Percentiles rank a stretch among this genome's conserved stretches.
Conservation (phyloP, 768 basidiomycete species). For the Basidioascus undulatus region DNA sequence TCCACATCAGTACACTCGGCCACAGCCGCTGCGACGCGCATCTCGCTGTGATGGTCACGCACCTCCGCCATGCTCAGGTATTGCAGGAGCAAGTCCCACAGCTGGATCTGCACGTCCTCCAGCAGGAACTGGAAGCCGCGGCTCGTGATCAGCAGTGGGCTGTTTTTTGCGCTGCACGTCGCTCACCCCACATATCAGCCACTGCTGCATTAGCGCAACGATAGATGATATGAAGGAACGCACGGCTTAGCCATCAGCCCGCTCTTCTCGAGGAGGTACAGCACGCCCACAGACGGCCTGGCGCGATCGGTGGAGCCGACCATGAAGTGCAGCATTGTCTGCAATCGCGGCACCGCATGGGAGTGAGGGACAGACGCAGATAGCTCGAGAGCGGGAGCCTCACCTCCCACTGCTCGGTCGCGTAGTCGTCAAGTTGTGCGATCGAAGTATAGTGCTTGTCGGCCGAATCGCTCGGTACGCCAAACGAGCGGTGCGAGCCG, state of each 20-base stretch:
- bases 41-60: slow-evolving; percentile 7
- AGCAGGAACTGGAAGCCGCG: slow-evolving; percentile 89
- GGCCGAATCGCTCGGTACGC: slow-evolving; percentile 43
- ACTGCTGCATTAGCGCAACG: neutral
- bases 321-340: slow-evolving; percentile 97
- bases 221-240: slow-evolving; percentile 13
- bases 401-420: slow-evolving; percentile 78
- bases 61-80: slow-evolving; percentile 75
- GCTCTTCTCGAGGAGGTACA: slow-evolving; percentile 58
- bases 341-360: neutral
- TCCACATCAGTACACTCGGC: neutral
- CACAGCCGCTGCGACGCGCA: neutral
- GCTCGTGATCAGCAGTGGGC: slow-evolving; percentile 55
- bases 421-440: slow-evolving; percentile 50
- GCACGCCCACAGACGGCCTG: slow-evolving; percentile 57
- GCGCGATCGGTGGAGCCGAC: slow-evolving; percentile 67
- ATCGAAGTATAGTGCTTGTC: slow-evolving; percentile 15
- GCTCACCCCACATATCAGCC: slow-evolving; percentile 1
- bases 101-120: slow-evolving; percentile 74
- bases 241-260: slow-evolving; percentile 64
- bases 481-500: slow-evolving; percentile 27
- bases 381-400: slow-evolving; percentile 7
- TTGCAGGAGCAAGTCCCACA: slow-evolving; percentile 82
- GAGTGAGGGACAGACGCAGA: neutral
- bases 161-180: neutral